Base-by-base conservation (phyloP, 2,329 filamentous ascomycete species). In the Hypomyces rosellus region DNA sequence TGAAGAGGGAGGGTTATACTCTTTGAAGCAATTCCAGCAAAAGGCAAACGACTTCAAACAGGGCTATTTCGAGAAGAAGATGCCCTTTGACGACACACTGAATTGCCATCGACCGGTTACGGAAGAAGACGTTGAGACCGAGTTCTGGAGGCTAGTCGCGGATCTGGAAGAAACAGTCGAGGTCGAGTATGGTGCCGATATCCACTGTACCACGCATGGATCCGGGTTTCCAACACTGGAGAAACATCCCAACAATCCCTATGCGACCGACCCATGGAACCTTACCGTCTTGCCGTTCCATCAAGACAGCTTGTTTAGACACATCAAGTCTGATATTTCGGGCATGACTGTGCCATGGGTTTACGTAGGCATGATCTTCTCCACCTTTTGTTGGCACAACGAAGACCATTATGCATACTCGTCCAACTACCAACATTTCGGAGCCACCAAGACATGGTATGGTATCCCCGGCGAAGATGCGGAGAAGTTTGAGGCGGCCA, bases 321-420 rank as follows among this genome's bases (percentile, higher is more conserved):
- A 99, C 61, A 97, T 99, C 74, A 97, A 97, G 67, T 89, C 92
- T 0, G 93, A 99, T 63, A 95, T 99, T 48, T 97, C 93, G 2
- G 93, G 93, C 36, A 99, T 99, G 93, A 99, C 93, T 0, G 92
- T 99, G 7, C 93, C 93, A 1, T 99, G 93, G 93, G 83, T 99
- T 3, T 99, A 99, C 64, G 93, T 99, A 4, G 93, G 93, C 54
- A 99, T 99, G 93, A 95, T 95, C 37, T 99, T 99, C 66, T 99
- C 93, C 0, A 97, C 93, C 0, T 99, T 99, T 64, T 99, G 93
- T 69, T 99, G 93, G 93, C 93, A 99, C 66, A 96, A 96, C 56
- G 93, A 99, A 63, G 93, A 99, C 62, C 93, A 99, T 64, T 96
- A 96, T 65, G 86, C 93, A 2, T 99, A 97, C 65, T 99, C 93